Evolutionary conservation across 1,284 basidiomycete species (phyloP).

Genomic region (Sparassis latifolia): DNA sequence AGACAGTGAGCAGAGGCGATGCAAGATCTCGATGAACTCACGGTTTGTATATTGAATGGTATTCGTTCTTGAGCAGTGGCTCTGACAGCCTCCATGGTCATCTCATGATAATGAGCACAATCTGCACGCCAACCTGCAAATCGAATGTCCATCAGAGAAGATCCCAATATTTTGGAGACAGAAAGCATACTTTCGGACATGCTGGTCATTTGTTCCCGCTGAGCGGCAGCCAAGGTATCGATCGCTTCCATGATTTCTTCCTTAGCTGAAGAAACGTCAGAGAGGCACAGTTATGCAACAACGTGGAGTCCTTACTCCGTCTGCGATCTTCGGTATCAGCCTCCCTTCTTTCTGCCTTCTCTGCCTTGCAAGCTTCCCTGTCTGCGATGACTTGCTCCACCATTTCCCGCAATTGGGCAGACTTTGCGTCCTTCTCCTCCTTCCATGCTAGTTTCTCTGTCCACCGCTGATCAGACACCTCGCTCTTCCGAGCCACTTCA

Average conservation of each 20-base stretch:
- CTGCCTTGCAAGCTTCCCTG: conserved; percentile 40
- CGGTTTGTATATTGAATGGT: conserved; percentile 70
- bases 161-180: too few species aligned
- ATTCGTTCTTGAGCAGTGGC: conserved; percentile 65
- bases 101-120: conserved; percentile 51
- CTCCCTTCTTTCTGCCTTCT: conserved; percentile 42
- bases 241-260: conserved; percentile 1
- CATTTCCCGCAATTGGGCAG: conserved; percentile 49
- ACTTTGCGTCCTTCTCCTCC: conserved; percentile 45
- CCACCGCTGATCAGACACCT: conserved; percentile 50
- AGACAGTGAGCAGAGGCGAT: not conserved
- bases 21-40: conserved; percentile 28
- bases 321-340: conserved; percentile 30
- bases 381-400: conserved; percentile 49
- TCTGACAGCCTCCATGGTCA: conserved; percentile 54
- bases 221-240: too few species aligned
- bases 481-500: conserved; percentile 47
- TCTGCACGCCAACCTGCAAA: conserved; percentile 55
- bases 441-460: conserved; percentile 49
- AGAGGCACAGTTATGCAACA: not conserved
- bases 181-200: too few species aligned
- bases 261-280: conserved; percentile 7
- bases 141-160: too few species aligned
- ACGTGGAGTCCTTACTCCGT: not conserved
- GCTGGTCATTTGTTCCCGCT: too few species aligned